A percentile compares a stretch with the other conserved stretches of the same genome.
phyloP scores from a whole-genome alignment of 192 early-diverging fungal genomes.

The Dispira simplex region DNA sequence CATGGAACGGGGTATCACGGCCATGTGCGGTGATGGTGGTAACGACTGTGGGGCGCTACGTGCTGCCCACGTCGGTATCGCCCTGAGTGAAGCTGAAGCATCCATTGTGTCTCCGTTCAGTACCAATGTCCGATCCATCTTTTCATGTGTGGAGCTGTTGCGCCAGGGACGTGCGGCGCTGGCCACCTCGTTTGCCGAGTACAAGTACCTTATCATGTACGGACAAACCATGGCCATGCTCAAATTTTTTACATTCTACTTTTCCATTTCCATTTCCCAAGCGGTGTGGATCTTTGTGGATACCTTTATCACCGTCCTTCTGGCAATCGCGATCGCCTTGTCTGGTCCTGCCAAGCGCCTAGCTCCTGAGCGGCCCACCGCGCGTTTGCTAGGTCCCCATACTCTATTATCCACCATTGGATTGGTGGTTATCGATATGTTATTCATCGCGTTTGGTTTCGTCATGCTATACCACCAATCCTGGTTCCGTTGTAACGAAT shows the following conservation, averaged over 20 bases:
- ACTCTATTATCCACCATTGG: conserved; percentile 54
- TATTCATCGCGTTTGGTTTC: conserved; percentile 39
- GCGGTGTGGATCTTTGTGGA: conserved; percentile 64
- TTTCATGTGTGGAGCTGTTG: conserved; percentile 54
- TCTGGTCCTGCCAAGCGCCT: conserved; percentile 38
- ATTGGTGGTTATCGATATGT: conserved; percentile 50
- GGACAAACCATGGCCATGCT: conserved; percentile 53
- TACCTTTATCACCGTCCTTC: conserved; percentile 39
- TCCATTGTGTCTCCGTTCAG: conserved; percentile 80
- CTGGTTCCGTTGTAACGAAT: conserved; percentile 71
- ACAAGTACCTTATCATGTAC: conserved; percentile 64
- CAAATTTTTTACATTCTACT: conserved; percentile 56
- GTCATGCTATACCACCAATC: conserved; percentile 46
- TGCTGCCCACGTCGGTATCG: conserved; percentile 65
- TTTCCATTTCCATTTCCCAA: conserved; percentile 52
- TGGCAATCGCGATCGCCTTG: conserved; percentile 51
- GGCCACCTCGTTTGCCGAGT: conserved; percentile 57
- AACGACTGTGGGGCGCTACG: conserved; percentile 76
- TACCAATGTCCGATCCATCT: conserved; percentile 38
- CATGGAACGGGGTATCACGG: conserved; percentile 64
- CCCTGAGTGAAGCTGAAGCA: conserved; percentile 63
- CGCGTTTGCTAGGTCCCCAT: conserved; percentile 53
- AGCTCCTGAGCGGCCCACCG: conserved; percentile 47
- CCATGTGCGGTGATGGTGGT: conserved; percentile 81
- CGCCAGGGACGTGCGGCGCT: conserved; percentile 57